Base-by-base conservation (phyloP, 1,139 yeast species). In the Neolecta irregularis region DNA sequence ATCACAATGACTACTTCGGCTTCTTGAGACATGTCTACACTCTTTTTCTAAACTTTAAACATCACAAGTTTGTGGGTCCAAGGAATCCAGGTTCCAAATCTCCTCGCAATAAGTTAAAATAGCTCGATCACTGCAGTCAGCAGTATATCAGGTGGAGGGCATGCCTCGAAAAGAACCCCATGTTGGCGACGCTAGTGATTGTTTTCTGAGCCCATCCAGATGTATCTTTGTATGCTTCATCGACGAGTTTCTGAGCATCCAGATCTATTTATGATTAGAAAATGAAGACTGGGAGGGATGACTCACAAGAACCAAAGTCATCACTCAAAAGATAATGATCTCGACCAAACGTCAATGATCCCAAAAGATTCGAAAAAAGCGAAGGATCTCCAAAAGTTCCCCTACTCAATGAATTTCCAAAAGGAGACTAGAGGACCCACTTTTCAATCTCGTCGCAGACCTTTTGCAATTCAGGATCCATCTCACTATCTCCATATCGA, bases 51-150 rank as follows among this genome's bases (percentile, higher is more conserved):
- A n/a, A n/a, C n/a, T n/a, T n/a, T n/a, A n/a, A n/a, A n/a, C n/a
- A n/a, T n/a, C n/a, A n/a, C n/a, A n/a, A n/a, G n/a, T n/a, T n/a
- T 25, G 15, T 25, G 28, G 15, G 28, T 17, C 28, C n/a, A n/a
- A n/a, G n/a, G n/a, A n/a, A n/a, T 46, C 49, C 17, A 81, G 70
- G 52, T 81, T 77, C 95, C 95, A 85, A 51, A 83, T 81, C 44
- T 75, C 71, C 49, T 80, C 94, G 23, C 95, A 93, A 48, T 83
- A 83, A 55, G 85, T 95, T 48, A 75, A 79, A 52, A 83, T 76
- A 55, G 93, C 81, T 57, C 95, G 68, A 57, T 83, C 95, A 45
- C 31, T 28, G 22, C 20, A 28, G 20, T 88, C 74, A 41, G 80
- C 70, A 8, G 13, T 8, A 7, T 18, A 5, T 9, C 7, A 31